Evolutionary conservation across 75 land plant genomes (phyloP).

Genomic region (Pinus taeda): DNA sequence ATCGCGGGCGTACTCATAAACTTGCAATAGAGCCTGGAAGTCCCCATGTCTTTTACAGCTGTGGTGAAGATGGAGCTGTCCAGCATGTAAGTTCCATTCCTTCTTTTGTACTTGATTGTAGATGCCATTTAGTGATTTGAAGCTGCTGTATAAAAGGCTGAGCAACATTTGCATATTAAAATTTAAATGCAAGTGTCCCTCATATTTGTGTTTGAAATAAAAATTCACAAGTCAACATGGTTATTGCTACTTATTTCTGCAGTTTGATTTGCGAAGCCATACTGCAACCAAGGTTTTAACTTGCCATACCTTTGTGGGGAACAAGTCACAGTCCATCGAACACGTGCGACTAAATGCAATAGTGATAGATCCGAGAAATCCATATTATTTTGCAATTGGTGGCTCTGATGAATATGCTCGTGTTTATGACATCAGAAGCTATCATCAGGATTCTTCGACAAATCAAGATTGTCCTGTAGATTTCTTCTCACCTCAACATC

Average conservation of each 20-base stretch:
- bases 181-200: not conserved
- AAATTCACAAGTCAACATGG: not conserved
- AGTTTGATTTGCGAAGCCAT: slow-evolving; percentile 72
- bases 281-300: slow-evolving; percentile 48
- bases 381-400: slow-evolving; percentile 64
- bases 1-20: slow-evolving; percentile 72
- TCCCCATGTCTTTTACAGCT: slow-evolving; percentile 71
- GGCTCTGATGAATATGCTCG: slow-evolving; percentile 83
- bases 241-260: slow-evolving; percentile 15
- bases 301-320: slow-evolving; percentile 33
- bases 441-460: slow-evolving; percentile 23
- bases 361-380: slow-evolving; percentile 69
- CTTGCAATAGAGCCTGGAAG: slow-evolving; percentile 92
- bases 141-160: not conserved
- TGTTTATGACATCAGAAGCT: slow-evolving; percentile 71
- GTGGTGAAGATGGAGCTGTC: slow-evolving; percentile 89
- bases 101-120: not conserved
- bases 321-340: slow-evolving; percentile 12
- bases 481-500: slow-evolving; percentile 56
- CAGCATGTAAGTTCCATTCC: slow-evolving; percentile 52
- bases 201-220: not conserved
- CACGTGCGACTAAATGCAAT: slow-evolving; percentile 59
- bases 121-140: not conserved
- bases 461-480: slow-evolving; percentile 46
- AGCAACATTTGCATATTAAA: not conserved